A percentile compares a stretch with the other conserved stretches of the same genome.
Conservation (phyloP, 345 rosid species). For the Psidium friedrichsthalianum region DNA sequence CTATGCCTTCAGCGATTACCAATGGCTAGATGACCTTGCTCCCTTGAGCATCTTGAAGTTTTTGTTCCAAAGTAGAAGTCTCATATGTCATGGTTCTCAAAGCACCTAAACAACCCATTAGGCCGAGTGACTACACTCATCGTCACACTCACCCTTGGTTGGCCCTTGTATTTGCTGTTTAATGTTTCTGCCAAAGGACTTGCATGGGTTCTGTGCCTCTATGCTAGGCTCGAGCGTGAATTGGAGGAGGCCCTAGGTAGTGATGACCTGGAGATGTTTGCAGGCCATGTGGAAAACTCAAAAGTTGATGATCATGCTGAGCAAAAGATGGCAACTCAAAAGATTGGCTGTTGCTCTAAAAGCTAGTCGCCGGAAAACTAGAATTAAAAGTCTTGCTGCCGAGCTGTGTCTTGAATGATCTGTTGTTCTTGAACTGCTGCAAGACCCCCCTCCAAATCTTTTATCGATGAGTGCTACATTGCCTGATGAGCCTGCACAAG, state of each 20-base stretch:
- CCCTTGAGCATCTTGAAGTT: too few relatives aligned
- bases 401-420: slow-evolving; percentile 84
- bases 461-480: slow-evolving; percentile 66
- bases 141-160: too few relatives aligned
- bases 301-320: slow-evolving; percentile 8
- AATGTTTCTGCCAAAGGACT: too few relatives aligned
- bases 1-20: too few relatives aligned
- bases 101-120: too few relatives aligned
- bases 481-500: slow-evolving; percentile 42
- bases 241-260: slow-evolving; percentile 53
- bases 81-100: too few relatives aligned
- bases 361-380: slow-evolving; percentile 70
- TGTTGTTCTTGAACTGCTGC: slow-evolving; percentile 66
- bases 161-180: too few relatives aligned
- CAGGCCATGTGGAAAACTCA: background rate
- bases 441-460: slow-evolving; percentile 82
- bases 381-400: slow-evolving; percentile 68
- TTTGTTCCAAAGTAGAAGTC: too few relatives aligned
- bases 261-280: slow-evolving; percentile 24
- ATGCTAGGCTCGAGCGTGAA: slow-evolving; percentile 44
- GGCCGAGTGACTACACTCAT: too few relatives aligned
- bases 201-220: too few relatives aligned
- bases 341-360: slow-evolving; percentile 73
- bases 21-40: too few relatives aligned
- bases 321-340: slow-evolving; percentile 76